Percentiles rank a stretch among this genome's conserved stretches.
phyloP scores from a whole-genome alignment of 345 rosid species.

The Fremontodendron californicum region DNA sequence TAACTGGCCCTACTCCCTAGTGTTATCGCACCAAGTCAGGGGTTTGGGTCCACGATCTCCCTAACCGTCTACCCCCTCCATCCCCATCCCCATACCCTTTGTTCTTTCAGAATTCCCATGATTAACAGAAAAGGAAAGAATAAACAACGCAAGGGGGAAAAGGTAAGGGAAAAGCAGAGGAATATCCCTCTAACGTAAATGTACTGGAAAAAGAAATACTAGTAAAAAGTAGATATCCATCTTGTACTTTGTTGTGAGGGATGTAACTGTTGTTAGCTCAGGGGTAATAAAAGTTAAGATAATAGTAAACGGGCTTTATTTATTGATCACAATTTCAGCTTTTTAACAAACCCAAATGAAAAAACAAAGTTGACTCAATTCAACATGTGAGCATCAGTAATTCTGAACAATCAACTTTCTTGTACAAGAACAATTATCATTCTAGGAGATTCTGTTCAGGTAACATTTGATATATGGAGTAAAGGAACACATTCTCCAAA shows the following conservation, averaged over 20 bases:
- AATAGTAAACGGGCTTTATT: slow-evolving; percentile 8
- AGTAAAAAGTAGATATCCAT: background rate
- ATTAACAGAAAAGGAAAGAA: too few species aligned
- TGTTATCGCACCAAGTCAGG: too few species aligned
- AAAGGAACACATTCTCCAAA: slow-evolving; percentile 30
- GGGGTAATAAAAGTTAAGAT: background rate
- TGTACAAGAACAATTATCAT: slow-evolving; percentile 17
- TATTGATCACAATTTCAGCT: slow-evolving; percentile 12
- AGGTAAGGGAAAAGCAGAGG: too few species aligned
- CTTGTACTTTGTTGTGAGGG: background rate
- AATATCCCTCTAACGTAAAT: too few species aligned
- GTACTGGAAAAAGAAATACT: background rate
- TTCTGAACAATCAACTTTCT: slow-evolving; percentile 25
- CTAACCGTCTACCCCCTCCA: too few species aligned
- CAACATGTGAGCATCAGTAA: slow-evolving; percentile 14
- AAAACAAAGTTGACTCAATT: slow-evolving; percentile 12
- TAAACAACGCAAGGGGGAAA: too few species aligned
- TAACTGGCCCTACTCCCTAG: too few species aligned
- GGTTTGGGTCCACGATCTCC: too few species aligned
- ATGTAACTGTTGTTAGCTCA: background rate
- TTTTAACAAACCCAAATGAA: slow-evolving; percentile 9
- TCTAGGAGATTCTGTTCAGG: slow-evolving; percentile 14
- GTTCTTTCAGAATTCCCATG: too few species aligned
- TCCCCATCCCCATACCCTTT: too few species aligned
- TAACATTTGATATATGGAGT: slow-evolving; percentile 12